phyloP scores from a whole-genome alignment of 352 stramenopile genomes.

The Phytophthora fragariaefolia region DNA sequence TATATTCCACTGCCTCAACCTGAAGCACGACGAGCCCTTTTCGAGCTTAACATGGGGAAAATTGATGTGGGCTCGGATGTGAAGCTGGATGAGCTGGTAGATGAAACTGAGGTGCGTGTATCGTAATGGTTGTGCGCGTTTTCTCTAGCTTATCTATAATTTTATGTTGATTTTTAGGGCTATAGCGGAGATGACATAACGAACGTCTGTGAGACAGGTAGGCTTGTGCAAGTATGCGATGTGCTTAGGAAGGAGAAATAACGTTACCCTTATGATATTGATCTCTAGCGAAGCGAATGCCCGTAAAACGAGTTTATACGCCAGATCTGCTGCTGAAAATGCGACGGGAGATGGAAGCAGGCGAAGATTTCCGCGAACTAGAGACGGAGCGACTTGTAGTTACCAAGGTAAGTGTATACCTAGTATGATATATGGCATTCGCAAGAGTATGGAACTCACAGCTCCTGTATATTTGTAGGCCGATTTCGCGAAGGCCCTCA shows the following conservation, averaged over 20 bases:
- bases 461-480: conserved; percentile 19
- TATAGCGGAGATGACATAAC: conserved; percentile 71
- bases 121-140: background rate
- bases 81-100: conserved; percentile 71
- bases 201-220: conserved; percentile 61
- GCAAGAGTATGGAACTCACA: background rate
- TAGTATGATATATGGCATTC: background rate
- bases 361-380: conserved; percentile 46
- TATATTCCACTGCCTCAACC: conserved; percentile 76
- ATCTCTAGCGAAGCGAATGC: conserved; percentile 77
- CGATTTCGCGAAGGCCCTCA: conserved; percentile 70
- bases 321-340: conserved; percentile 69
- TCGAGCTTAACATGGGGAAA: conserved; percentile 74
- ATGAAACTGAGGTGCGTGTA: conserved; percentile 62
- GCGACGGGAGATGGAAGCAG: conserved; percentile 49
- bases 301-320: conserved; percentile 81
- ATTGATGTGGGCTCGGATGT: conserved; percentile 87
- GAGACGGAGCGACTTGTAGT: conserved; percentile 68
- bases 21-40: conserved; percentile 69
- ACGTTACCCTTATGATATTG: too few relatives aligned
- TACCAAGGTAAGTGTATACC: conserved; percentile 49
- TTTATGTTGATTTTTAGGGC: conserved; percentile 28
- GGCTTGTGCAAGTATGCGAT: too few relatives aligned
- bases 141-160: conserved; percentile 3
- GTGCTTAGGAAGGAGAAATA: too few relatives aligned